Evolutionary conservation across 2,329 filamentous ascomycete species (phyloP), one percentile per base, ranked within the genome.

Genomic region (Xylaria sp.): DNA sequence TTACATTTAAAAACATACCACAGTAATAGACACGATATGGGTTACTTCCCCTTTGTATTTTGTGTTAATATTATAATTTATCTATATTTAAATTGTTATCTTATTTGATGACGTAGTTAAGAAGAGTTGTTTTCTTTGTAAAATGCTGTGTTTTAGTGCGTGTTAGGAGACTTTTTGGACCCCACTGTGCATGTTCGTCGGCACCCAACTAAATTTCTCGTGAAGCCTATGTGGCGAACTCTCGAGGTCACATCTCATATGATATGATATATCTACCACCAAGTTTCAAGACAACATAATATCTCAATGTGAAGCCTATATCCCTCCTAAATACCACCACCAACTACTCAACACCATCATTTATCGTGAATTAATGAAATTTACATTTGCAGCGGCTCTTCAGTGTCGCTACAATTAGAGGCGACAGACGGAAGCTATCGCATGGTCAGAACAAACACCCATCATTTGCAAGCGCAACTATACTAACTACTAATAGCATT

Each of bases 351-450:
- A 52, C 48, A 52, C 48, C 48, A 30, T 32, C 6, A 18, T n/a
- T 32, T 12, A 52, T 52, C 25, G 8, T 12, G 15, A n/a, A 28
- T 6, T 8, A 7, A 18, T 8, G 25, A 32, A n/a, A 52, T 32
- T 32, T 8, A 10, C 9, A 5, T 6, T 6, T 52, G 60, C 30
- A 56, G 10, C n/a, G 28, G 39, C n/a, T 48, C 28, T 25, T 30
- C 28, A 6, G 9, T 28, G 50, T 56, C 39, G 50, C 48, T 6
- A 4, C 28, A 5, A 25, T 15, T 18, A 56, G 39, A 56, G 18
- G 28, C 60, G 50, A 63, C 60, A 56, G 39, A 63, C 30, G 25
- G 50, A 55, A 34, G 60, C 60, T 56, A 15, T 48, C 50, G n/a
- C 28, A 39, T 46, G 50, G 60, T 56, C 34, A 63, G 60, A 46